A percentile compares a stretch with the other conserved stretches of the same genome.
These are phyloP conservation scores for Symbiotaphrina buchneri DNA, from an alignment of 495 filamentous ascomycete species.

Conservation along the genomic window DNA sequence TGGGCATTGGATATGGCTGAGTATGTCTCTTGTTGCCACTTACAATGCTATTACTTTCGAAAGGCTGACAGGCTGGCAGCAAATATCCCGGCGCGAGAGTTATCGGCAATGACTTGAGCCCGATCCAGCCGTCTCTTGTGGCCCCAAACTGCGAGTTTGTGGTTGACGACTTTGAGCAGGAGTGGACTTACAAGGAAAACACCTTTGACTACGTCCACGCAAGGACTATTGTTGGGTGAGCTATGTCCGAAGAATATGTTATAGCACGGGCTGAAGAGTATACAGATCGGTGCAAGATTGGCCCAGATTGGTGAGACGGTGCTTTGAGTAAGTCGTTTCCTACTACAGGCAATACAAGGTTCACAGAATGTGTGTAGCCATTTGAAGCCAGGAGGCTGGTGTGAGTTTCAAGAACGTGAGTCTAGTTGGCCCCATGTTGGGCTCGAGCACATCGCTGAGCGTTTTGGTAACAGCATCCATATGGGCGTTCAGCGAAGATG, in stretches of 20 bases:
- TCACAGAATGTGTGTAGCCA: not conserved
- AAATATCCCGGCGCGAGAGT: too few relatives aligned
- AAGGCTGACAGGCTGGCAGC: too few relatives aligned
- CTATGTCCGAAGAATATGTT: not conserved
- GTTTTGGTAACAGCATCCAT: too few relatives aligned
- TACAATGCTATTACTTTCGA: too few relatives aligned
- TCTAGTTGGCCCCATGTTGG: too few relatives aligned
- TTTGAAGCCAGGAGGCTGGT: not conserved
- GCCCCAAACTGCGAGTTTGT: not conserved
- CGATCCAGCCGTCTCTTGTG: slow-evolving; percentile 1
- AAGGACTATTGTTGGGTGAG: not conserved
- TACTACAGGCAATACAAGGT: not conserved
- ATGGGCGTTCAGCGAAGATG: too few relatives aligned
- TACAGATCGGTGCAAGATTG: too few relatives aligned
- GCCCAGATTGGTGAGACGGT: too few relatives aligned
- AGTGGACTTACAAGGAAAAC: slow-evolving; percentile 11
- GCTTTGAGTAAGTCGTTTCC: too few relatives aligned
- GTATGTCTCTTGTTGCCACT: not conserved
- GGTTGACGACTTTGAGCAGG: slow-evolving; percentile 2
- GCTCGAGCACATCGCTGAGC: too few relatives aligned
- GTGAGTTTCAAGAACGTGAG: too few relatives aligned
- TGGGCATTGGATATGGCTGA: slow-evolving; percentile 7
- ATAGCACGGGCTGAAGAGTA: too few relatives aligned
- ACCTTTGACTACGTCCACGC: slow-evolving; percentile 39
- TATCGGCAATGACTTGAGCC: not conserved